Base-by-base conservation (phyloP, 2,329 filamentous ascomycete species). In the Alternaria arborescens region DNA sequence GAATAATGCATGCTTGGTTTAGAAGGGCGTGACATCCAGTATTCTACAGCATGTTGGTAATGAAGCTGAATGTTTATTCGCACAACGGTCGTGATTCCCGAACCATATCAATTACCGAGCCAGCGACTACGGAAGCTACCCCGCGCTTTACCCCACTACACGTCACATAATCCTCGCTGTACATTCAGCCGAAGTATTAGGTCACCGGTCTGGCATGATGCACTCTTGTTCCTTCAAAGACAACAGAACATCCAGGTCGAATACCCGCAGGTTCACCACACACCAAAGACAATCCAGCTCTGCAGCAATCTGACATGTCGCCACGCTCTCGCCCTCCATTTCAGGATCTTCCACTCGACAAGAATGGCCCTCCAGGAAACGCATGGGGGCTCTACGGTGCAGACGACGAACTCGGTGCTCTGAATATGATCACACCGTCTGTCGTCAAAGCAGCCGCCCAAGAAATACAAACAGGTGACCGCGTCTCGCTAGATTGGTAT, bases 331-430 rank as follows among this genome's bases (percentile, higher is more conserved):
- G 76, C 3, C 76, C 76, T 3, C 72, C 75, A 1, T 86, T 85
- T 61, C 75, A 82, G 7, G 74, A 79, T 3, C 81, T 87, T 0
- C 85, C 85, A 0, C 78, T 87, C 1, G 79, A 80, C 57, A 82
- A 82, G 47, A 72, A 79, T 57, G 84, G 84, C 0, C 84, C 85
- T 7, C 78, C 74, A 3, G 82, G 83, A 8, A 87, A 87, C 58
- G 83, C 86, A 6, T 88, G 86, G 86, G 84, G 84, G 1, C 80
- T 86, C 5, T 87, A 84, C 62, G 85, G 85, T 3, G 68, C 77
- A 5, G 58, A 77, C 3, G 85, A 87, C 60, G 77, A 87, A 64
- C 77, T 85, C 11, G 86, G 86, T 24, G 85, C 83, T 67, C 77
- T 88, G 1, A 87, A 87, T 69, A 78, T 86, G 3, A 78, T 87